phyloP scores from a whole-genome alignment of 2,329 filamentous ascomycete genomes.

The Sarocladium oryzae region DNA sequence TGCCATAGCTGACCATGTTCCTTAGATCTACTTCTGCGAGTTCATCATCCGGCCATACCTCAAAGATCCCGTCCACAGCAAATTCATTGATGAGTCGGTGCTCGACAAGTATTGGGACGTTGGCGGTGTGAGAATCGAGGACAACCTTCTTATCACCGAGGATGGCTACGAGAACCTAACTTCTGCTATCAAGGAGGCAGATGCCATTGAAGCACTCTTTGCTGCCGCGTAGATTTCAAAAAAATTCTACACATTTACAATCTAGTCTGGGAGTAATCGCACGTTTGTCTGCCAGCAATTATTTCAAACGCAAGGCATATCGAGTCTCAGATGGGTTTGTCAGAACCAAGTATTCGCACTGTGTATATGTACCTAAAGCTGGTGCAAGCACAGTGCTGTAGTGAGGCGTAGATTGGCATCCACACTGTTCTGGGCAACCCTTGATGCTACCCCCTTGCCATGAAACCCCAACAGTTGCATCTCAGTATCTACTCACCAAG shows the following conservation, averaged over 20 bases:
- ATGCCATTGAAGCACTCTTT: slow-evolving; percentile 44
- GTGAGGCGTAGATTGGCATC: too few relatives aligned
- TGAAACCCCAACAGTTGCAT: background rate
- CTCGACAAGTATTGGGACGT: slow-evolving; percentile 78
- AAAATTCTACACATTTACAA: too few relatives aligned
- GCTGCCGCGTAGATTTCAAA: background rate
- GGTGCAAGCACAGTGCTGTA: background rate
- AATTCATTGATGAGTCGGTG: slow-evolving; percentile 65
- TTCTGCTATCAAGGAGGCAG: slow-evolving; percentile 61
- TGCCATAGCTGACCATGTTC: background rate
- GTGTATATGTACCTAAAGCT: background rate
- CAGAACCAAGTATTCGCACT: background rate
- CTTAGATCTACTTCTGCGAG: slow-evolving; percentile 79
- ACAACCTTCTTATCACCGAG: slow-evolving; percentile 67
- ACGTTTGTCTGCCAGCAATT: too few relatives aligned
- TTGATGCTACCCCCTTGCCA: background rate
- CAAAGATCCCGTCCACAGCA: slow-evolving; percentile 61
- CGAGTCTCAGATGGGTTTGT: background rate
- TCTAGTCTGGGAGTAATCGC: too few relatives aligned
- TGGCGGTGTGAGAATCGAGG: slow-evolving; percentile 64
- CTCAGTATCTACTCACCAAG: background rate
- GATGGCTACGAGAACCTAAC: slow-evolving; percentile 67
- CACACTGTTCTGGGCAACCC: background rate
- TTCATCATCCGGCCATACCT: slow-evolving; percentile 83
- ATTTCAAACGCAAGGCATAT: background rate